These are phyloP conservation scores for Hansenula sp. DNA, from an alignment of 1,139 yeast genomes.

Conservation along the genomic window DNA sequence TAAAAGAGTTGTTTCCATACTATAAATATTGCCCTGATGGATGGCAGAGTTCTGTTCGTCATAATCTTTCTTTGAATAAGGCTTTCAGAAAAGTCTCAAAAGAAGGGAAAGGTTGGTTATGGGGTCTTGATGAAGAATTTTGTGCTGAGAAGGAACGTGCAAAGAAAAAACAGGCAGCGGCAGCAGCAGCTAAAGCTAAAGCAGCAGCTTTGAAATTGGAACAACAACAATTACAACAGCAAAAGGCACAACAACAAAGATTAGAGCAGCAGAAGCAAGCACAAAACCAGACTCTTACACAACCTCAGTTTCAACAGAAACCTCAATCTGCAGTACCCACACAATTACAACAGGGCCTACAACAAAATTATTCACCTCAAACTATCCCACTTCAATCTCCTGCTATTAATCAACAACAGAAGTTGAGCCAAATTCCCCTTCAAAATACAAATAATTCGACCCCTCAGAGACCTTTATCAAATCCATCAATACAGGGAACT, in stretches of 20 bases:
- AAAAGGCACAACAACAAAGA: conserved; percentile 23
- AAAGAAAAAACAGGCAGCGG: conserved; percentile 64
- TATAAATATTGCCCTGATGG: conserved; percentile 93
- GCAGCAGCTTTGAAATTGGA: conserved; percentile 52
- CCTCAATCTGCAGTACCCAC: no score
- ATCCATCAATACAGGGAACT: neutral
- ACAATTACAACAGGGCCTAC: neutral
- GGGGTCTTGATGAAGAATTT: conserved; percentile 86
- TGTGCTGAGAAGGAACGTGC: conserved; percentile 76
- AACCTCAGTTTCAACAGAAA: neutral
- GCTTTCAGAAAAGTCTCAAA: conserved; percentile 74
- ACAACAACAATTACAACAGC: conserved; percentile 34
- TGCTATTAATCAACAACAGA: neutral
- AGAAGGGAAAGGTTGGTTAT: conserved; percentile 87
- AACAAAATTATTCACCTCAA: neutral
- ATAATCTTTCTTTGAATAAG: conserved; percentile 80
- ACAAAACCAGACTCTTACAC: neutral
- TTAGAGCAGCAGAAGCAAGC: conserved; percentile 26
- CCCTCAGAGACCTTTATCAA: neutral
- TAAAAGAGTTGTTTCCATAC: conserved; percentile 84
- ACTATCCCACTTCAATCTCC: neutral
- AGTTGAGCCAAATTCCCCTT: neutral
- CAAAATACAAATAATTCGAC: neutral
- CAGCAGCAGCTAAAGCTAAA: conserved; percentile 52
- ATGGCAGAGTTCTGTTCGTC: conserved; percentile 94